Evolutionary conservation across 2,329 filamentous ascomycete species (phyloP).

Genomic region (Claviceps quebecensis): DNA sequence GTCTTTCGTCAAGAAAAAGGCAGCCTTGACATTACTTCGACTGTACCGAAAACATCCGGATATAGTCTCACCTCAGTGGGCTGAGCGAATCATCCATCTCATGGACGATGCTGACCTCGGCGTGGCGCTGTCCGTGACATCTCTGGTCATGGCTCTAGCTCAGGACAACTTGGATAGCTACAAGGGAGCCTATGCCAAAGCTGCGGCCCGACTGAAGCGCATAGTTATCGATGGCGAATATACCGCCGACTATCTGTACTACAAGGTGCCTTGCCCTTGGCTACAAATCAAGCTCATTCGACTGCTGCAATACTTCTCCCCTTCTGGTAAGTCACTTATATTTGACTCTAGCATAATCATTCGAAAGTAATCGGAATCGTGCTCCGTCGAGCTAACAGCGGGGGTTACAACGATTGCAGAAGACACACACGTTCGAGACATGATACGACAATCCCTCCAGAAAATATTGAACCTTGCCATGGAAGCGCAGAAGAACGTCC

Average conservation of each 20-base stretch:
- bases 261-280: constrained; percentile 99
- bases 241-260: constrained; percentile 86
- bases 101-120: constrained; percentile 96
- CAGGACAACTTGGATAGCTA: constrained; percentile 93
- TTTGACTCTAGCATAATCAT: background rate
- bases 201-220: constrained; percentile 75
- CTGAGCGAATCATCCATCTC: constrained; percentile 92
- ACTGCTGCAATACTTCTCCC: constrained; percentile 88
- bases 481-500: constrained; percentile 94
- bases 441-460: constrained; percentile 84
- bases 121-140: constrained; percentile 89
- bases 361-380: background rate
- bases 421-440: constrained; percentile 77
- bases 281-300: constrained; percentile 89
- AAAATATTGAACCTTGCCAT: constrained; percentile 83
- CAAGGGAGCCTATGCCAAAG: constrained; percentile 87
- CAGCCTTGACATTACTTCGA: constrained; percentile 79
- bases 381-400: background rate
- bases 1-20: constrained; percentile 98
- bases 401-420: constrained; percentile 35
- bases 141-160: constrained; percentile 82
- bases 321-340: constrained; percentile 51
- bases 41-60: constrained; percentile 88
- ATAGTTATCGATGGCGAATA: constrained; percentile 86
- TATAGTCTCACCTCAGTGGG: constrained; percentile 94